Evolutionary conservation across 768 basidiomycete genomes (phyloP).

Genomic region (Tephrocybe sp.): DNA sequence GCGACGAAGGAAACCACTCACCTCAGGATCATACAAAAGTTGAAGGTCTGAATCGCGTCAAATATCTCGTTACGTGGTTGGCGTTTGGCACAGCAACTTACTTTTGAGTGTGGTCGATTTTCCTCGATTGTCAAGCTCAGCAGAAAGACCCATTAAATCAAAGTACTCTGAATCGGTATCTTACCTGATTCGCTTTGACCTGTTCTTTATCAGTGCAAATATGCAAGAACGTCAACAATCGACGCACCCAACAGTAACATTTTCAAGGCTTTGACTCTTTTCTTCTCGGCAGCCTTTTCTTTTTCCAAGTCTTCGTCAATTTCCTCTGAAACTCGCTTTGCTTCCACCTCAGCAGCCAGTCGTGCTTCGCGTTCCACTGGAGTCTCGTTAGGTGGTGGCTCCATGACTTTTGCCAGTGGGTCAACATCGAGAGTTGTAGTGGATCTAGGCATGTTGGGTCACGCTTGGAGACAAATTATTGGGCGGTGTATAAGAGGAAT

Average conservation of each 20-base stretch:
- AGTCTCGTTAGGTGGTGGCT: conserved; percentile 54
- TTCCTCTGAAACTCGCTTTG: conserved; percentile 53
- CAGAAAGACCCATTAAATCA: not conserved
- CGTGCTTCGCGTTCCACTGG: conserved; percentile 40
- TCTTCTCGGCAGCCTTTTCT: conserved; percentile 45
- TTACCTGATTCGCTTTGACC: conserved; percentile 83
- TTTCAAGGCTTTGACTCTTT: conserved; percentile 47
- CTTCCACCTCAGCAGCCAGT: conserved; percentile 45
- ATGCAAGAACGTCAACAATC: not conserved
- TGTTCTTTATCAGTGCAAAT: conserved; percentile 17
- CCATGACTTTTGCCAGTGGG: conserved; percentile 44
- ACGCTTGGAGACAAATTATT: not conserved
- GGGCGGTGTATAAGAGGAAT: conserved; percentile 7
- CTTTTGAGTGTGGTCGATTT: conserved; percentile 83
- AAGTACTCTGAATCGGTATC: conserved; percentile 17
- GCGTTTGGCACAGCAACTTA: conserved; percentile 30
- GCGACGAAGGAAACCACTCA: conserved; percentile 18
- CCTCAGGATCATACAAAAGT: conserved; percentile 61
- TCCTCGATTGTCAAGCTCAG: conserved; percentile 36
- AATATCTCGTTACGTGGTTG: not conserved
- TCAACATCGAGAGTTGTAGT: conserved; percentile 32
- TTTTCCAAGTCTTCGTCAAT: conserved; percentile 63
- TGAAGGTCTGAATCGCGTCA: conserved; percentile 49
- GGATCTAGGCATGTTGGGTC: conserved; percentile 1
- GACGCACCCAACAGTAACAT: conserved; percentile 57